These are phyloP conservation scores for Camelina neglecta DNA, from an alignment of 345 rosid genomes.

Conservation along the genomic window DNA sequence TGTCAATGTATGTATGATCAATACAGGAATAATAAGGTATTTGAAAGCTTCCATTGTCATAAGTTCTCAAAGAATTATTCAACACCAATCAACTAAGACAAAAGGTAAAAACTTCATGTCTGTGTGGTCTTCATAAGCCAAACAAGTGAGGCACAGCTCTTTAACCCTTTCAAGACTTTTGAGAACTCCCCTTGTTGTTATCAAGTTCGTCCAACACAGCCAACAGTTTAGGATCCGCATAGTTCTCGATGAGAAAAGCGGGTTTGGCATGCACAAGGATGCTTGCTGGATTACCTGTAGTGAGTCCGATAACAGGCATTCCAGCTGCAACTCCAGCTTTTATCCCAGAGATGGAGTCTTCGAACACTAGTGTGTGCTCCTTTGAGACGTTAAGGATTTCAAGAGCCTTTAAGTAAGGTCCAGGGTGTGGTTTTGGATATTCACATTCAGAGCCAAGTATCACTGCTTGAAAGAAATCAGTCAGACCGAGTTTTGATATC, in stretches of 20 bases:
- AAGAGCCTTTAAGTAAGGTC: conserved; percentile 86
- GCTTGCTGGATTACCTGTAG: conserved; percentile 77
- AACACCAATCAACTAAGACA: conserved; percentile 7
- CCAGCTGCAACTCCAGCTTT: conserved; percentile 98
- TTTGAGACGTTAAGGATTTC: conserved; percentile 75
- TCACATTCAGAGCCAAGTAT: conserved; percentile 82
- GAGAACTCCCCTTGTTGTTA: conserved; percentile 46
- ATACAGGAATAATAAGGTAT: background rate
- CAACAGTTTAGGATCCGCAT: conserved; percentile 82
- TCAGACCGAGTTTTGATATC: conserved; percentile 77
- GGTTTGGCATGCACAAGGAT: conserved; percentile 75
- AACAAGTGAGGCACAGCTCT: conserved; percentile 15
- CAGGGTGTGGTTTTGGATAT: conserved; percentile 85
- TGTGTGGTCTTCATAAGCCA: conserved; percentile 6
- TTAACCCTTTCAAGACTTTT: conserved; percentile 9
- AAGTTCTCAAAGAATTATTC: conserved; percentile 24
- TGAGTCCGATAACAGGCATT: conserved; percentile 79
- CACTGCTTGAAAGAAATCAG: conserved; percentile 75
- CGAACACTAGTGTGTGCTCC: conserved; percentile 81
- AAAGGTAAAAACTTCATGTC: background rate
- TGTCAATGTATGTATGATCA: background rate
- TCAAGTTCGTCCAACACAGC: conserved; percentile 79
- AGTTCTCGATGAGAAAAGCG: conserved; percentile 69
- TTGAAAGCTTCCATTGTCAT: conserved; percentile 5
- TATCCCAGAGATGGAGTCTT: conserved; percentile 92